Conservation (phyloP, 176 grass and related monocot species). For the Carex cristatella region DNA sequence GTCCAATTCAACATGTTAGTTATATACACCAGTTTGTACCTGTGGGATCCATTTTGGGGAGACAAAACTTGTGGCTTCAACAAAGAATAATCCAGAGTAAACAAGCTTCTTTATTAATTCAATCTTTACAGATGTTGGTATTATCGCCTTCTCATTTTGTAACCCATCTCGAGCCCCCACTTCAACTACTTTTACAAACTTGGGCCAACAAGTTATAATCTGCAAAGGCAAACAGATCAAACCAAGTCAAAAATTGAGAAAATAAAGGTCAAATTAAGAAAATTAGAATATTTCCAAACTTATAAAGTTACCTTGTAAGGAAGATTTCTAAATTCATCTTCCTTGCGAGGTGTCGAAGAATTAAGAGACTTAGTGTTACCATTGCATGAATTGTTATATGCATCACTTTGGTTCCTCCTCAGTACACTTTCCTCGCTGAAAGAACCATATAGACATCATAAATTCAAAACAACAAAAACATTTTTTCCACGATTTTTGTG, state of each 20-base stretch:
- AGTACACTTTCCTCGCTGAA: slow-evolving; percentile 33
- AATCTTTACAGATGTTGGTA: slow-evolving; percentile 85
- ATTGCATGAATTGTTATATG: slow-evolving; percentile 19
- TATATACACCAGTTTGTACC: slow-evolving; percentile 30
- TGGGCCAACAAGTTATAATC: slow-evolving; percentile 57
- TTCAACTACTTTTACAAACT: slow-evolving; percentile 86
- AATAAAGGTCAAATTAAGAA: slow-evolving; percentile 1
- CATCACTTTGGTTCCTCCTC: slow-evolving; percentile 22
- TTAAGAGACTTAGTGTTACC: slow-evolving; percentile 22
- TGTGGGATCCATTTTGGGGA: slow-evolving; percentile 97
- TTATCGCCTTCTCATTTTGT: slow-evolving; percentile 66
- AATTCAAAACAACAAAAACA: background rate
- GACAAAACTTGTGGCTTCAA: slow-evolving; percentile 99
- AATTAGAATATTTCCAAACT: background rate
- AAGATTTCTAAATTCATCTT: slow-evolving; percentile 53
- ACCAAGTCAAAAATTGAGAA: background rate
- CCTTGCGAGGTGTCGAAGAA: slow-evolving; percentile 35
- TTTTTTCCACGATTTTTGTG: background rate
- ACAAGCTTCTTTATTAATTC: slow-evolving; percentile 82
- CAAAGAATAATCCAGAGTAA: slow-evolving; percentile 58
- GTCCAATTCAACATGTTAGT: background rate
- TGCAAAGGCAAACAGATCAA: slow-evolving; percentile 31
- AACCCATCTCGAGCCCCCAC: slow-evolving; percentile 87
- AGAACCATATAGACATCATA: background rate
- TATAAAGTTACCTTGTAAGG: slow-evolving; percentile 48